Percentiles rank a stretch among this genome's conserved stretches.
Conservation (phyloP, 169 alveolate species). For the Plasmodium blacklocki region DNA sequence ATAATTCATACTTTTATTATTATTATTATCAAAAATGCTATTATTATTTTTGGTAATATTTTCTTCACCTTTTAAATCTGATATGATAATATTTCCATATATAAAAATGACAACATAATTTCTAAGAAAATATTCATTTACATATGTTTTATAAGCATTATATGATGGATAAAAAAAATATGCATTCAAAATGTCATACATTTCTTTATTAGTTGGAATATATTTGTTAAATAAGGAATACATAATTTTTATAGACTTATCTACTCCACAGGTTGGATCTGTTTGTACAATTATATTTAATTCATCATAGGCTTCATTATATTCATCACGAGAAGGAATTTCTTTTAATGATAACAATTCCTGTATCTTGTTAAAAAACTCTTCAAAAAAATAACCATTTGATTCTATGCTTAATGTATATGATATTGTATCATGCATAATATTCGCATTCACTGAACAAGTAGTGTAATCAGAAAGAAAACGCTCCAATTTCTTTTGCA, state of each 20-base stretch:
- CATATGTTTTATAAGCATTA: conserved; percentile 44
- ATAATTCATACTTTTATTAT: background rate
- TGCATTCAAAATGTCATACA: conserved; percentile 53
- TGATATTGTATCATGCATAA: conserved; percentile 26
- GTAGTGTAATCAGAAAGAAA: conserved; percentile 53
- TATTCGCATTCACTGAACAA: conserved; percentile 55
- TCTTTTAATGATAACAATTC: conserved; percentile 44
- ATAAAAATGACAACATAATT: conserved; percentile 65
- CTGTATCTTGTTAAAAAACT: conserved; percentile 35
- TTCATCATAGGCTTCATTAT: conserved; percentile 60
- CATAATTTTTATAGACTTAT: conserved; percentile 54
- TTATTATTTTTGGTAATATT: conserved; percentile 12
- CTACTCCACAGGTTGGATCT: conserved; percentile 10
- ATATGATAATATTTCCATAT: conserved; percentile 53
- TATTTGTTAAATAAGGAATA: conserved; percentile 67
- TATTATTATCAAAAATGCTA: conserved; percentile 1
- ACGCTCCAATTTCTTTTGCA: conserved; percentile 29
- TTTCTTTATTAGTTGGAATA: conserved; percentile 59
- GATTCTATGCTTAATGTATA: conserved; percentile 49
- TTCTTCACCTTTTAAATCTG: conserved; percentile 17
- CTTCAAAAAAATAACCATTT: conserved; percentile 46
- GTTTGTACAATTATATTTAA: conserved; percentile 26
- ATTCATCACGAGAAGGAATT: conserved; percentile 54
- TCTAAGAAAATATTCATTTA: conserved; percentile 40
- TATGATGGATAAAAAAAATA: conserved; percentile 62